Base-by-base conservation (phyloP, 148 eudicot species). In the Fagopyrum tataricum region DNA sequence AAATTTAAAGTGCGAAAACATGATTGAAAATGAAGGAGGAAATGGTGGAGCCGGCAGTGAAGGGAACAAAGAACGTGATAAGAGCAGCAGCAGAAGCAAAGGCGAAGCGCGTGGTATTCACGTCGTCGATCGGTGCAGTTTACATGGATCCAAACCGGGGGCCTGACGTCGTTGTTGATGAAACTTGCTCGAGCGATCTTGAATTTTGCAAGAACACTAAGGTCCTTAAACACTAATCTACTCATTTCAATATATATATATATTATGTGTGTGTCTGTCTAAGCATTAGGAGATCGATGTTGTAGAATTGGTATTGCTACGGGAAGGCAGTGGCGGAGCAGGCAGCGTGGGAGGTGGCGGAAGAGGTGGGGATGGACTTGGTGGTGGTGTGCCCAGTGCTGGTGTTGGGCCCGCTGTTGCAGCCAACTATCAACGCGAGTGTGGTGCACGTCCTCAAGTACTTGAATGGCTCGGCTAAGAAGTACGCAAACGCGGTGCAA, bases 11-110 rank as follows among this genome's bases (percentile, higher is more conserved):
- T n/a, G n/a, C n/a, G n/a, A n/a, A n/a, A n/a, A 31, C 37, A 31
- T 31, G 37, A 47, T 47, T 47, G 56, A 52, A 52, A 52, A 52
- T 52, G 56, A n/a, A 92, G 98, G 91, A 91, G 75, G 86, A 91
- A 87, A 94, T 94, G 98, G 93, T 94, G 83, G 98, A 94, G 73
- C 97, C 98, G 13, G 98, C 98, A 4, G 96, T 94, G 73, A 83
- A 72, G 0, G 98, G 98, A 47, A 84, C 98, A 4, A 83, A 82
- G 75, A 79, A 89, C 76, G 98, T 94, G 80, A 88, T 94, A 73
- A 73, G 73, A 31, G 97, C 96, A 39, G 90, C 98, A 18, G 86
- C 88, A 0, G 91, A 91, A 56, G 86, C 91, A 13, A 84, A 85
- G 39, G 97, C 90, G 47, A 82, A 87, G 77, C 97, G 97, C 3